Evolutionary conservation across 2,329 filamentous ascomycete species (phyloP).

Genomic region (Biscogniauxia mediterranea): DNA sequence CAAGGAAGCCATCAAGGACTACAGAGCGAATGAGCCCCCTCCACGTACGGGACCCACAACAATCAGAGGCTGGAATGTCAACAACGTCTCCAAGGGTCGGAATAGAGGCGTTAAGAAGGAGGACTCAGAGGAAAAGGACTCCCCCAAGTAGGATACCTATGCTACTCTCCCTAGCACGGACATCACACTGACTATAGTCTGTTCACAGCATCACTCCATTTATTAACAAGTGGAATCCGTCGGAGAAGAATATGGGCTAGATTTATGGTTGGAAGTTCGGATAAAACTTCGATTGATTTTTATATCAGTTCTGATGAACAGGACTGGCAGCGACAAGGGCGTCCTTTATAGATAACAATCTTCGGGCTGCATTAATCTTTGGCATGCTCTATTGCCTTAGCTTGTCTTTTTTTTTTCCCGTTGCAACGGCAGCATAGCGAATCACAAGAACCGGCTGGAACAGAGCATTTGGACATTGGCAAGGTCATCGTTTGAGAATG

Average conservation of each 20-base stretch:
- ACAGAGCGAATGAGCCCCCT: constrained; percentile 52
- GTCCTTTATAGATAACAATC: not conserved
- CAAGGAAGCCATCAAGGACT: constrained; percentile 57
- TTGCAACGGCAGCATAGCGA: constrained; percentile 13
- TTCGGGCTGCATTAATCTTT: not conserved
- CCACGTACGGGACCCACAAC: constrained; percentile 55
- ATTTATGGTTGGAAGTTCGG: not conserved
- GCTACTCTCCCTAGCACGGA: not conserved
- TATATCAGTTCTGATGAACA: not conserved
- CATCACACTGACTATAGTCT: constrained; percentile 13
- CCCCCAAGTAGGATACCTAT: constrained; percentile 25
- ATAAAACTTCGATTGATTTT: not conserved
- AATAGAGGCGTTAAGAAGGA: constrained; percentile 30
- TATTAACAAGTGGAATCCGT: constrained; percentile 30
- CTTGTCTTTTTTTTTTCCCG: not conserved
- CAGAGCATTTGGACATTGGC: not conserved
- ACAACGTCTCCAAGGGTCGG: constrained; percentile 37
- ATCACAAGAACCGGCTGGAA: not conserved
- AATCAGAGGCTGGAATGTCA: constrained; percentile 57
- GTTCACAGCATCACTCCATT: constrained; percentile 26
- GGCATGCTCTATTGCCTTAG: not conserved
- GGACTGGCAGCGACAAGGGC: not conserved
- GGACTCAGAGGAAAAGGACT: constrained; percentile 32
- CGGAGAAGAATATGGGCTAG: constrained; percentile 20
- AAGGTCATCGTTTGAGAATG: not conserved